These are phyloP conservation scores for Phytophthora citrophthora DNA, from an alignment of 352 stramenopile genomes.

Conservation along the genomic window DNA sequence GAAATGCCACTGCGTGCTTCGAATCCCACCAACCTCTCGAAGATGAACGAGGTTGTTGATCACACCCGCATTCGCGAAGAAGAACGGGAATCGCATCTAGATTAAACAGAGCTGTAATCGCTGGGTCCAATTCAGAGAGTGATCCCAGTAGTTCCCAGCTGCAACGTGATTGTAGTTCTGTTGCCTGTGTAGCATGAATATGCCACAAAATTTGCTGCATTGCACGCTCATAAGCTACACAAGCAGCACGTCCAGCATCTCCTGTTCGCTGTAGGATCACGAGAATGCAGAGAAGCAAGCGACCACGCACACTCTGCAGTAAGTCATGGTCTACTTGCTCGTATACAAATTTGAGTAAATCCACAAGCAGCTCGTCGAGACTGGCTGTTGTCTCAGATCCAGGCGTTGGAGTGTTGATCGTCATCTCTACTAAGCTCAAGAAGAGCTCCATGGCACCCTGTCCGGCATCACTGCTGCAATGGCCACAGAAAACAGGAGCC, in stretches of 20 bases:
- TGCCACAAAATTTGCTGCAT: constrained; percentile 64
- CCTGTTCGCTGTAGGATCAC: constrained; percentile 63
- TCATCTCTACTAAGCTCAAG: constrained; percentile 40
- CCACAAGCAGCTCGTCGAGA: constrained; percentile 44
- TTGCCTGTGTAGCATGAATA: constrained; percentile 27
- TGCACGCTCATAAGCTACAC: constrained; percentile 57
- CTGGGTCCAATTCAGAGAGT: constrained; percentile 59
- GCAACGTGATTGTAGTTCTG: constrained; percentile 43
- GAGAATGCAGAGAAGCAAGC: constrained; percentile 58
- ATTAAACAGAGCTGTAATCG: constrained; percentile 69
- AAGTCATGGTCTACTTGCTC: constrained; percentile 42
- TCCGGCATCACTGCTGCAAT: constrained; percentile 1
- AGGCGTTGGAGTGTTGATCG: constrained; percentile 31
- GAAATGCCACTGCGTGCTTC: constrained; percentile 25
- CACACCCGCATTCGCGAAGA: constrained; percentile 52
- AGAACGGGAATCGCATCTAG: constrained; percentile 64
- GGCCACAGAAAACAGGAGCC: constrained; percentile 23
- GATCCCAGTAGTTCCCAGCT: constrained; percentile 67
- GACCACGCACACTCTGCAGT: constrained; percentile 40
- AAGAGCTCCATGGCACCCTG: constrained; percentile 29
- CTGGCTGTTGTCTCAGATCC: constrained; percentile 31
- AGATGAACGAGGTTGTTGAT: constrained; percentile 7
- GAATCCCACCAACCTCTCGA: constrained; percentile 21
- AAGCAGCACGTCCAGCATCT: constrained; percentile 52
- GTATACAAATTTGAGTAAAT: constrained; percentile 53